These are phyloP conservation scores for Zangia roseola DNA, from an alignment of 768 basidiomycete genomes.

Conservation along the genomic window DNA sequence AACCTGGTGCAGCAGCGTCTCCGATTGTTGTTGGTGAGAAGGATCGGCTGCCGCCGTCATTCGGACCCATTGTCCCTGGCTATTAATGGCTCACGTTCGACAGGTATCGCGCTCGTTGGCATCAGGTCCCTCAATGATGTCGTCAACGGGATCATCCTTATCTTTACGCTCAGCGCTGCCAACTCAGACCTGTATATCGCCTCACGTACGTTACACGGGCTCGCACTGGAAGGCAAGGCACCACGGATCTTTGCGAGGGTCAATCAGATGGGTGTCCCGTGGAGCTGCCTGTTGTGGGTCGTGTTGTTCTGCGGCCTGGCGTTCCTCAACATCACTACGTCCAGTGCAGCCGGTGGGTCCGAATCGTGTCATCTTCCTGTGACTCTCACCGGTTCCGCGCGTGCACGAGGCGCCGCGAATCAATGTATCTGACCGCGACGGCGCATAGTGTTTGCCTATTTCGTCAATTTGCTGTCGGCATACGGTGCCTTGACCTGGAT, in stretches of 20 bases:
- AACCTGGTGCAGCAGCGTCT: conserved; percentile 54
- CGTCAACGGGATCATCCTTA: conserved; percentile 49
- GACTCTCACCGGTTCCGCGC: too few relatives aligned
- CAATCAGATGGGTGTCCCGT: conserved; percentile 48
- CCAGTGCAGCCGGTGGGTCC: conserved; percentile 48
- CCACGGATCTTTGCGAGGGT: conserved; percentile 43
- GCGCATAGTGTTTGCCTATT: conserved; percentile 34
- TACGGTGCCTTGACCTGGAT: conserved; percentile 35
- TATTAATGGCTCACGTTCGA: background rate
- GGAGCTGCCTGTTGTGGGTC: conserved; percentile 36
- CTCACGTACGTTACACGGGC: conserved; percentile 52
- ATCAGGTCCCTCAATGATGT: conserved; percentile 61
- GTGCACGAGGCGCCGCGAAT: too few relatives aligned
- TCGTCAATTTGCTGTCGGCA: conserved; percentile 41
- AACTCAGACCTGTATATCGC: conserved; percentile 64
- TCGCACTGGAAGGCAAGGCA: conserved; percentile 52
- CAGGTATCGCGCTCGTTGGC: conserved; percentile 37
- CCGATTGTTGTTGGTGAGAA: conserved; percentile 59
- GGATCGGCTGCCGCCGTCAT: conserved; percentile 24
- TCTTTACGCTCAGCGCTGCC: conserved; percentile 64
- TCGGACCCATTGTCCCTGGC: background rate
- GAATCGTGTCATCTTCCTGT: too few relatives aligned
- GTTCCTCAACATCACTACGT: conserved; percentile 56
- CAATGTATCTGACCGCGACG: too few relatives aligned
- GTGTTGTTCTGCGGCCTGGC: conserved; percentile 55